A percentile compares a stretch with the other conserved stretches of the same genome.
phyloP scores from a whole-genome alignment of 2,329 filamentous ascomycete genomes.

The Penicillium sp. region DNA sequence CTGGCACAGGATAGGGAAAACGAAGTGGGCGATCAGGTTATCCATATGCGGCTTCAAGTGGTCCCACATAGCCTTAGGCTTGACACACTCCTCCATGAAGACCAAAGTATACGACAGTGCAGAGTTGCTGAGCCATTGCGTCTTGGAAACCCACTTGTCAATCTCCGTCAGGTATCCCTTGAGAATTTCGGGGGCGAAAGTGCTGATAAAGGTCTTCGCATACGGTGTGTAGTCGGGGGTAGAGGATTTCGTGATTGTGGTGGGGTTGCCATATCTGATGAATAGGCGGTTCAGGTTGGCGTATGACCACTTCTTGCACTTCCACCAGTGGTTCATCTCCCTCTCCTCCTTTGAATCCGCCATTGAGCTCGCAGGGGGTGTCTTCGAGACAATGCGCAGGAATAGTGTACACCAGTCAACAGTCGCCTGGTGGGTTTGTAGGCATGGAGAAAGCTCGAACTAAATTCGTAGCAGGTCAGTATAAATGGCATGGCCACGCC shows the following conservation, averaged over 20 bases:
- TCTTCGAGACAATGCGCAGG: constrained; percentile 82
- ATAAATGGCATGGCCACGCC: constrained; percentile 14
- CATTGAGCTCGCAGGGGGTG: constrained; percentile 75
- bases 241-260: constrained; percentile 69
- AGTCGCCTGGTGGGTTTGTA: constrained; percentile 78
- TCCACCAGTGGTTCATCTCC: constrained; percentile 98
- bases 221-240: constrained; percentile 75
- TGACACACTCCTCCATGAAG: constrained; percentile 95
- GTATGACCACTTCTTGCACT: constrained; percentile 99
- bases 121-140: constrained; percentile 89
- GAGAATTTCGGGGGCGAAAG: constrained; percentile 92
- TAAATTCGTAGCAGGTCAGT: constrained; percentile 43
- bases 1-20: constrained; percentile 93
- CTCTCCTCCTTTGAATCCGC: constrained; percentile 76
- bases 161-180: constrained; percentile 93
- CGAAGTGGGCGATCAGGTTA: constrained; percentile 86
- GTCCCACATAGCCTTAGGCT: constrained; percentile 95
- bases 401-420: constrained; percentile 97
- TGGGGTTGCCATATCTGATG: constrained; percentile 90
- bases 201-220: constrained; percentile 84
- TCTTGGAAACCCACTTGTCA: constrained; percentile 96
- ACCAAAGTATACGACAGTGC: constrained; percentile 90
- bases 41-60: constrained; percentile 91
- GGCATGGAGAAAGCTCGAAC: constrained; percentile 78
- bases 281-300: constrained; percentile 96